These are phyloP conservation scores for Cenchrus purpureus DNA, from an alignment of 176 grass and related monocot genomes.

Conservation along the genomic window DNA sequence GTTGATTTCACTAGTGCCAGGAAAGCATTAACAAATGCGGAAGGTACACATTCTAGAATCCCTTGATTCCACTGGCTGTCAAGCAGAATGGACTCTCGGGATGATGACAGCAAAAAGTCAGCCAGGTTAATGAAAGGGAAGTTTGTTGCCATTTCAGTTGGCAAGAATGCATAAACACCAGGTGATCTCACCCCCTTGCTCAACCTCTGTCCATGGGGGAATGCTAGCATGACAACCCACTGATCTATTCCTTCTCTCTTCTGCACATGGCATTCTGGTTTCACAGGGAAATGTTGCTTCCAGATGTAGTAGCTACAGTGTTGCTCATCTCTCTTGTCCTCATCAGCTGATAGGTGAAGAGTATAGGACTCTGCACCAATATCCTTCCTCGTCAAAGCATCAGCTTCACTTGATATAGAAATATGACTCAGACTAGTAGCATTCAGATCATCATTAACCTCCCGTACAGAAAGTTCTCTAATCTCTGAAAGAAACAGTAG, in stretches of 20 bases:
- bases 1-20: slow-evolving; percentile 32
- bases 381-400: slow-evolving; percentile 43
- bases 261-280: slow-evolving; percentile 31
- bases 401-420: slow-evolving; percentile 55
- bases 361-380: slow-evolving; percentile 49
- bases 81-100: slow-evolving; percentile 55
- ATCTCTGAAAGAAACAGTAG: slow-evolving; percentile 60
- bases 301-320: slow-evolving; percentile 62
- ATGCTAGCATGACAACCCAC: slow-evolving; percentile 57
- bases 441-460: slow-evolving; percentile 28
- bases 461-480: slow-evolving; percentile 40
- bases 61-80: slow-evolving; percentile 58
- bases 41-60: slow-evolving; percentile 48
- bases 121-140: slow-evolving; percentile 69
- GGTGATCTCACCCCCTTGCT: slow-evolving; percentile 27
- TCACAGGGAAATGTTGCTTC: slow-evolving; percentile 53
- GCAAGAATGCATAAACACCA: slow-evolving; percentile 62
- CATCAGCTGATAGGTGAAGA: slow-evolving; percentile 43
- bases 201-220: slow-evolving; percentile 50
- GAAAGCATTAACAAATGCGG: slow-evolving; percentile 60
- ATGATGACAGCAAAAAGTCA: slow-evolving; percentile 59
- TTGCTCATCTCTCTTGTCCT: slow-evolving; percentile 4
- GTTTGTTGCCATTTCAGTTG: slow-evolving; percentile 58
- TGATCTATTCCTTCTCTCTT: slow-evolving; percentile 42
- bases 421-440: slow-evolving; percentile 41